Evolutionary conservation across 2,329 filamentous ascomycete species (phyloP), one percentile per base, ranked within the genome.

Genomic region (Nigrograna mackinnonii): DNA sequence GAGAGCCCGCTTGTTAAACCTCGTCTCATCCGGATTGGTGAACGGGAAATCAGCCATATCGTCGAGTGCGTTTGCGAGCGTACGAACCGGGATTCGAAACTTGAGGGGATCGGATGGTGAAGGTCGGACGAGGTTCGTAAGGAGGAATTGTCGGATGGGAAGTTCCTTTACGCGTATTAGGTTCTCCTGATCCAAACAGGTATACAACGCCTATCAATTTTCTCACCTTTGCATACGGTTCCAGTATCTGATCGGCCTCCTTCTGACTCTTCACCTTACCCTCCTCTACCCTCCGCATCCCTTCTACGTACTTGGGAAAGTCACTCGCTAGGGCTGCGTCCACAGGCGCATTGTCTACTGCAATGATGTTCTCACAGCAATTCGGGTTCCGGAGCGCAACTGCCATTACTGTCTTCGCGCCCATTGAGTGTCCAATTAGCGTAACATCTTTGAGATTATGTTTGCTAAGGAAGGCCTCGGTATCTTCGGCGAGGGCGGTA

Each of bases 341-440:
- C 6, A 95, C 79, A 2, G 92, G 92, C 4, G 91, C 90, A 64
- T 97, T 97, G 73, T 97, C 92, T 11, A 97, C 91, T 2, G 90
- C 79, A 20, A 96, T 79, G 38, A 97, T 74, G 55, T 86, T 82
- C 13, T 79, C 76, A 44, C 96, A 78, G 3, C 84, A 72, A 5
- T 81, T 73, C 0, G 89, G 89, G 1, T 82, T 78, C 32, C 79
- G 76, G 24, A 97, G 79, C 3, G 90, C 90, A 44, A 96, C 75
- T 0, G 87, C 78, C 92, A 97, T 96, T 56, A 89, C 90, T 2
- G 87, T 85, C 75, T 97, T 97, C 35, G 92, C 92, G 50, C 94
- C 92, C 92, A 97, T 97, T 2, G 90, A 96, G 71, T 97, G 94
- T 0, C 92, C 92, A 58, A 97, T 94, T 20, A 97, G 72, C 0